A percentile compares a stretch with the other conserved stretches of the same genome.
phyloP scores from a whole-genome alignment of 306 rosid genomes.

The Vigna reflexopilosa region DNA sequence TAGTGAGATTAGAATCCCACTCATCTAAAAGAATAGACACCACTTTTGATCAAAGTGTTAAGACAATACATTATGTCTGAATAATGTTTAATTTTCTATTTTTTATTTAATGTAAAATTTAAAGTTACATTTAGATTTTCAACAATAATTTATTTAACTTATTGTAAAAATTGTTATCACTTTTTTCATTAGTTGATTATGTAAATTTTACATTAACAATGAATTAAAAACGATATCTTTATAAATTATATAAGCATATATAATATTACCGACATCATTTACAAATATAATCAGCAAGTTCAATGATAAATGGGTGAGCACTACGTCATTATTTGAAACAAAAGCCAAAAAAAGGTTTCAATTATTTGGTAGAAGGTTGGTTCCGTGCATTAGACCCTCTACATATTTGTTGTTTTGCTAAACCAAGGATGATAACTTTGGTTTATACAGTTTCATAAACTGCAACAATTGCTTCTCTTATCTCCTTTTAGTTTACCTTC shows the following conservation, averaged over 20 bases:
- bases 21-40: no score
- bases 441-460: slow-evolving; percentile 11
- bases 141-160: no score
- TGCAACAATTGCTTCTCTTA: background rate
- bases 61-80: no score
- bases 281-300: background rate
- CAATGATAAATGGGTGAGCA: slow-evolving; percentile 3
- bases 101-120: no score
- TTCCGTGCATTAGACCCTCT: slow-evolving; percentile 25
- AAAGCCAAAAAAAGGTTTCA: background rate
- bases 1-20: no score
- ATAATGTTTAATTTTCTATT: no score
- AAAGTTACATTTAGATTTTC: no score
- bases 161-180: no score
- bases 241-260: background rate
- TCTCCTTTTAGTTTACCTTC: background rate
- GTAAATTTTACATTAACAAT: background rate
- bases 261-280: background rate
- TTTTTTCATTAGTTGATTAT: no score
- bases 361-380: slow-evolving; percentile 29
- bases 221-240: background rate
- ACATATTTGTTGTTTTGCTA: slow-evolving; percentile 8
- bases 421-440: background rate
- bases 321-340: background rate
- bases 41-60: no score